These are phyloP conservation scores for Lantana camara DNA, from an alignment of 257 asterid genomes.

Conservation along the genomic window DNA sequence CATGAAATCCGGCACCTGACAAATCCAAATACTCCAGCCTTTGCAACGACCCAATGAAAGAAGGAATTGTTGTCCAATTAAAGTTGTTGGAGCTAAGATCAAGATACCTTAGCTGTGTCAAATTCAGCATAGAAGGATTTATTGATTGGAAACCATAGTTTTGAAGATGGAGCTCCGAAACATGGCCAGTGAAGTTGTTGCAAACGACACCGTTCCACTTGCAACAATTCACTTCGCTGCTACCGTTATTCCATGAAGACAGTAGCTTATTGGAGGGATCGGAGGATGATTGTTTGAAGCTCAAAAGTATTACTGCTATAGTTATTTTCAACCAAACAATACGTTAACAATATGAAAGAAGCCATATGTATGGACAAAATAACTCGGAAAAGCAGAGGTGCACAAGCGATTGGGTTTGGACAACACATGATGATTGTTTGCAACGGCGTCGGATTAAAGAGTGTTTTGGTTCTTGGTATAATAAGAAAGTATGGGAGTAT, in stretches of 20 bases:
- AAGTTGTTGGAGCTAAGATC: constrained; percentile 29
- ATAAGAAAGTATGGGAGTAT: too few species aligned
- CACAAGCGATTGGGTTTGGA: neutral
- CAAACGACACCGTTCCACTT: constrained; percentile 32
- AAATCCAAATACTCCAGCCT: constrained; percentile 30
- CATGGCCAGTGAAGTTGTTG: constrained; percentile 22
- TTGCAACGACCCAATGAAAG: constrained; percentile 22
- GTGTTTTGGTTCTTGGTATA: neutral
- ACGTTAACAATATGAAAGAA: too few species aligned
- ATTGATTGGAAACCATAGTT: neutral
- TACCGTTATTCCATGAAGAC: too few species aligned
- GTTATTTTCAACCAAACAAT: neutral
- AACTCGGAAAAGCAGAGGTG: neutral
- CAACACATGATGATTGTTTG: neutral
- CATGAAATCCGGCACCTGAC: constrained; percentile 18
- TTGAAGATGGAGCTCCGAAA: constrained; percentile 14
- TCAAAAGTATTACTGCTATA: constrained; percentile 11
- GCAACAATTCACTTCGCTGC: constrained; percentile 22
- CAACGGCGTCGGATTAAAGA: neutral
- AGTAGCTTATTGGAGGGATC: too few species aligned
- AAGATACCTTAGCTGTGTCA: constrained; percentile 31
- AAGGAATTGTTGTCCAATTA: constrained; percentile 27
- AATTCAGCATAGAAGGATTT: constrained; percentile 26
- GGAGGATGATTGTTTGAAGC: constrained; percentile 26
- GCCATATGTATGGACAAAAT: neutral